Conservation (phyloP, 768 basidiomycete species). For the Termitomyces sp. region DNA sequence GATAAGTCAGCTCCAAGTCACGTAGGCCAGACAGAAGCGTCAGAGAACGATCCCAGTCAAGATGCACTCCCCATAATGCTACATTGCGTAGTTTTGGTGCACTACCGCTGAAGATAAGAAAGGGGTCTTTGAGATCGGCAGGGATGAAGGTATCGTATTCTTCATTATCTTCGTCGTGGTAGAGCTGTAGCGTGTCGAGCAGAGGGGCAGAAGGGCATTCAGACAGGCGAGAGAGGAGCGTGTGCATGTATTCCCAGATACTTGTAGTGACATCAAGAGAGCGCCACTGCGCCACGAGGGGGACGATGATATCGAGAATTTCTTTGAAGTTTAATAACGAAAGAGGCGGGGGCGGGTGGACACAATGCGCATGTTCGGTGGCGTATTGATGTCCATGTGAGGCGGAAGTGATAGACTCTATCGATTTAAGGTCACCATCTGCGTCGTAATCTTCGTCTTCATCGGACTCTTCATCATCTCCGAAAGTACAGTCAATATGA, state of each 20-base stretch:
- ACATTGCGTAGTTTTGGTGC: conserved; percentile 48
- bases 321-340: conserved; percentile 28
- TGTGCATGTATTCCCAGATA: conserved; percentile 44
- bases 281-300: conserved; percentile 55
- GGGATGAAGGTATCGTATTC: conserved; percentile 37
- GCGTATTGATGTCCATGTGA: conserved; percentile 14
- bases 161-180: conserved; percentile 51
- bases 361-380: conserved; percentile 16
- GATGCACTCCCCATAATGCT: conserved; percentile 65
- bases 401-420: neutral
- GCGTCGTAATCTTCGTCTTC: conserved; percentile 21
- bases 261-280: conserved; percentile 43
- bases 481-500: conserved; percentile 38
- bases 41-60: conserved; percentile 56
- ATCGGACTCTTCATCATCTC: conserved; percentile 19
- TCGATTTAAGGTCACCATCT: neutral
- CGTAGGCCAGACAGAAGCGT: conserved; percentile 41
- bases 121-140: conserved; percentile 34
- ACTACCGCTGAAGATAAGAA: conserved; percentile 50
- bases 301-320: conserved; percentile 43
- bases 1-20: conserved; percentile 60
- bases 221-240: conserved; percentile 39
- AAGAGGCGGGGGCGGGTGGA: conserved; percentile 21
- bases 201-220: conserved; percentile 44
- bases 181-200: conserved; percentile 53